Evolutionary conservation across 2,329 filamentous ascomycete genomes (phyloP), one percentile per base, ranked within the genome.

Genomic region (Penicillium sp.): DNA sequence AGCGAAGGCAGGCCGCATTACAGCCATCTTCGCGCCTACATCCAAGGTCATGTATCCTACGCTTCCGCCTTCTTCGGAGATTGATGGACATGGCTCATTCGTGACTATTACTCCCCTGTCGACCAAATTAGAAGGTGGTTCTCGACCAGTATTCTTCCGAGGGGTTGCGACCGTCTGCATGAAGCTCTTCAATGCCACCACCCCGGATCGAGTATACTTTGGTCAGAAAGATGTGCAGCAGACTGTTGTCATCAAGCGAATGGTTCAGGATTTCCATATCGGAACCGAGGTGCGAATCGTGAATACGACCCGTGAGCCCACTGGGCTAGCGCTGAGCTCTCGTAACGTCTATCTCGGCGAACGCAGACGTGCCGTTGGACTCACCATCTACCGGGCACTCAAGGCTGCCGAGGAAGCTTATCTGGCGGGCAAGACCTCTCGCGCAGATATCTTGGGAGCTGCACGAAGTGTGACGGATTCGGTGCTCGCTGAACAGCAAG

Each of bases 141-240:
- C 88, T 46, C 82, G 95, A 16, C 95, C 95, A 2, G 96, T 96
- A 44, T 99, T 99, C 76, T 99, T 99, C 77, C 84, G 95, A 48
- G 95, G 95, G 39, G 95, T 99, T 33, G 93, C 95, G 21, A 99
- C 95, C 1, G 89, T 99, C 2, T 97, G 93, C 78, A 95, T 93
- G 85, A 99, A 96, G 77, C 78, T 96, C 14, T 93, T 96, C 77
- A 93, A 93, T 69, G 90, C 92, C 53, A 87, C 91, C 46, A 82
- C 86, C 62, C 89, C 91, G 4, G 88, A 93, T 55, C 84, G 84
- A 45, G 90, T 91, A 5, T 95, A 96, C 77, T 97, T 99, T 79
- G 95, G 95, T 4, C 95, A 98, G 75, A 99, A 99, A 78, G 95
- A 99, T 73, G 86, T 97, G 21, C 95, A 99, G 79, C 95, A 99